Conservation (phyloP, 2,329 filamentous ascomycete species). For the Penicillium fuscoglaucum region DNA sequence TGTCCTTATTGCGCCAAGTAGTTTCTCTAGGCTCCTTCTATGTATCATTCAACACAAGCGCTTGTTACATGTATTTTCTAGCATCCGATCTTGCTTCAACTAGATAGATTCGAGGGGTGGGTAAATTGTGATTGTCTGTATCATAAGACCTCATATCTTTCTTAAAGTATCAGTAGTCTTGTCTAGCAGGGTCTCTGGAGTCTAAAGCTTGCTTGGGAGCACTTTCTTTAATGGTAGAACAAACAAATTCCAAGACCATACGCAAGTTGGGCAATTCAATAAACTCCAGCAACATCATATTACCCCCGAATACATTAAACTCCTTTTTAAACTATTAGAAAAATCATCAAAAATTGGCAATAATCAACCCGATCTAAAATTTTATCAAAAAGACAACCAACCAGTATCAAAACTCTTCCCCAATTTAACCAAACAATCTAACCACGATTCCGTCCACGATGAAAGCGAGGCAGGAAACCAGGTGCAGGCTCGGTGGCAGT, state of each 20-base stretch:
- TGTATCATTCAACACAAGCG: background rate
- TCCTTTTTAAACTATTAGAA: background rate
- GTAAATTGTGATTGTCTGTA: background rate
- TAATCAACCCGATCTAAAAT: background rate
- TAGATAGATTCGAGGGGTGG: background rate
- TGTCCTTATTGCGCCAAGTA: too few relatives aligned
- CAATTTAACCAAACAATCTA: background rate
- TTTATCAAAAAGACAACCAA: background rate
- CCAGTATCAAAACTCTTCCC: background rate
- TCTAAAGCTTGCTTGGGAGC: background rate
- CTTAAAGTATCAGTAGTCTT: background rate
- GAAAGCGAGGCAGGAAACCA: slow-evolving; percentile 7
- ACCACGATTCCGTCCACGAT: slow-evolving; percentile 5
- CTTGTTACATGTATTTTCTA: background rate
- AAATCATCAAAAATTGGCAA: background rate
- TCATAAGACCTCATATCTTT: background rate
- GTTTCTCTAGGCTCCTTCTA: background rate
- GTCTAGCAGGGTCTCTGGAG: background rate
- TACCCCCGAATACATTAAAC: slow-evolving; percentile 3
- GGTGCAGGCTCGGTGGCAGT: slow-evolving; percentile 2
- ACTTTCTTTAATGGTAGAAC: background rate
- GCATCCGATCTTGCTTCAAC: background rate
- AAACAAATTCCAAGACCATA: background rate
- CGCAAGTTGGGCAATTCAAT: background rate
- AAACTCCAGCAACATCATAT: slow-evolving; percentile 3